Evolutionary conservation across 2,329 filamentous ascomycete genomes (phyloP), one percentile per base, ranked within the genome.

Genomic region (Lachnellula occidentalis): DNA sequence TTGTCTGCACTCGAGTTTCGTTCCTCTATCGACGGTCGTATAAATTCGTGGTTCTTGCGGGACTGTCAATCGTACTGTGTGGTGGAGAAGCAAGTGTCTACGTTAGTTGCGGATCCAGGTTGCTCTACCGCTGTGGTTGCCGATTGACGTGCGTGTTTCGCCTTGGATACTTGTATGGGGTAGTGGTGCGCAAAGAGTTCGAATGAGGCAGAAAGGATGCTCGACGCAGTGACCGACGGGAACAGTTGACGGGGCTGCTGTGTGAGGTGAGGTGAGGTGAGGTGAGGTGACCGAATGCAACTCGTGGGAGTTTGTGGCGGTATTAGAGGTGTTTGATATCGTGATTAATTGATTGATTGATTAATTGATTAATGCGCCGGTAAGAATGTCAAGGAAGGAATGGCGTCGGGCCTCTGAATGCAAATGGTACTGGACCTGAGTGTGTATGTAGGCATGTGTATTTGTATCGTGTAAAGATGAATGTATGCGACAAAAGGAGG

Each of bases 111-210:
- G 43, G 47, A 48, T 54, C 51, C 48, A 57, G 51, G 22, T 51
- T 53, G 49, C 54, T 56, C n/a, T 47, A 43, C 48, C 48, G 51
- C 53, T 53, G 54, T 55, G 48, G 56, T 39, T 55, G 58, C 53
- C 51, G 50, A 31, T 36, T 37, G 39, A 53, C 48, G 45, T 31
- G 27, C 8, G 27, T 31, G 27, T 31, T 31, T 31, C 8, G 27
- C 8, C 27, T 31, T 31, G 8, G 27, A 31, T 31, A 31, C 9
- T 31, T 31, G 27, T 31, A 31, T 31, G 27, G 8, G 27, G 27
- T 11, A 31, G 27, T 31, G 27, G 27, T 31, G 27, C 27, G 27
- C 27, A 31, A 31, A 9, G 27, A 31, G 11, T 31, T 31, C 8
- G 27, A 31, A 11, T 11, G 27, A 31, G 27, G 27, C 27, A 31